Percentiles rank a stretch among this genome's conserved stretches.
These are phyloP conservation scores for Passiflora organensis DNA, from an alignment of 345 rosid species.

Conservation along the genomic window DNA sequence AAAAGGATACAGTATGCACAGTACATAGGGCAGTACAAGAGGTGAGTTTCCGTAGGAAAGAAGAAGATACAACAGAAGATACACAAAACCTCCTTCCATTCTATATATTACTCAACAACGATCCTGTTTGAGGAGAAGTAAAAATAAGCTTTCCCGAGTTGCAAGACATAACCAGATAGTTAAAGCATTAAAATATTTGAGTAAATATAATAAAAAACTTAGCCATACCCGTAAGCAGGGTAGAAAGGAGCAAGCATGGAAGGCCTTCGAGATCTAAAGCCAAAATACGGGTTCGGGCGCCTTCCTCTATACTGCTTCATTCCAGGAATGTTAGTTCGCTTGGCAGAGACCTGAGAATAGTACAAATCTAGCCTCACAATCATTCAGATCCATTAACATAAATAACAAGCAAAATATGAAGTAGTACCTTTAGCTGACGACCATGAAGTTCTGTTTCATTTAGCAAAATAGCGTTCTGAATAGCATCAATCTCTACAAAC, in stretches of 20 bases:
- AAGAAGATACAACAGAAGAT: no score
- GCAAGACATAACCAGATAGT: no score
- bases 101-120: no score
- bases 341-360: constrained; percentile 75
- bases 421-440: constrained; percentile 80
- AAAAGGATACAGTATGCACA: no score
- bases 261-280: constrained; percentile 79
- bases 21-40: no score
- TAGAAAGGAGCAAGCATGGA: constrained; percentile 65
- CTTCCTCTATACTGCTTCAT: constrained; percentile 94
- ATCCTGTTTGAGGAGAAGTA: not conserved
- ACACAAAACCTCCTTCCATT: no score
- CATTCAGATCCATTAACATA: not conserved
- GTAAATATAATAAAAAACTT: no score
- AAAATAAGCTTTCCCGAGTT: not conserved
- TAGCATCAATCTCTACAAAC: constrained; percentile 90
- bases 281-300: constrained; percentile 45
- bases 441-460: constrained; percentile 97
- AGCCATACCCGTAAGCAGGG: constrained; percentile 81
- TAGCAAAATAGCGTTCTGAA: constrained; percentile 84
- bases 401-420: not conserved
- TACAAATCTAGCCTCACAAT: constrained; percentile 11
- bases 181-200: no score
- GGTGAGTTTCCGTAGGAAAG: no score
- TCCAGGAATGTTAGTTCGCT: constrained; percentile 94